Evolutionary conservation across 805 yeast genomes (phyloP), one percentile per base, ranked within the genome.

Genomic region (Yarrowia yakushimensis): DNA sequence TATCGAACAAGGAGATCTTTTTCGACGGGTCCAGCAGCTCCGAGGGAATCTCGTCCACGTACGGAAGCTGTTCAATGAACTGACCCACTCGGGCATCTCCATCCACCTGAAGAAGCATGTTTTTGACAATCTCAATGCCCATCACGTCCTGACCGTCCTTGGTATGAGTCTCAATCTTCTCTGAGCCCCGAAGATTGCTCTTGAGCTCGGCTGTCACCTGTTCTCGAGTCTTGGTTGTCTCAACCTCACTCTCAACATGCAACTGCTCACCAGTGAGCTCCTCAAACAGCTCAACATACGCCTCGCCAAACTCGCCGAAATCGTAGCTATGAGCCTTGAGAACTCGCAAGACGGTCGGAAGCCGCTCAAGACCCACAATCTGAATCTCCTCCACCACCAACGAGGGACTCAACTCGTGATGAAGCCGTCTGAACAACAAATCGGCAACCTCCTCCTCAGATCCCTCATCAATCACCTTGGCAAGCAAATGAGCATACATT

Each of bases 1-100:
- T 75, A 65, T 83, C 84, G 71, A 87, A 88, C 66, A 88, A 86
- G 71, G 91, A 85, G 12, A 84, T 71, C 17, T 73, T 71, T 68
- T 79, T 79, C 41, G 37, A 28, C 12, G 59, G 43, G 22, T 55
- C 48, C 23, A 68, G 64, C 28, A 72, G 61, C n/a, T 72, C 37
- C 5, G 36, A 22, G 8, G 61, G 61, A 9, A 55, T 55, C 37
- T 39, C 39, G 17, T 27, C 37, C 10, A 8, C 3, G 39, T 55
- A 55, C 2, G 61, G 61, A 15, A 55, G 30, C 3, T 12, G 0
- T 1, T 55, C 22, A 10, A 55, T 13, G 10, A 55, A 55, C 27
- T 39, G 1, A 10, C 2, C n/a, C 10, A 55, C 48, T 20, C 61
- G 61, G 10, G n/a, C 22, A 6, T 55, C 48, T 3, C 48, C 61